Evolutionary conservation across 805 yeast genomes (phyloP).

Genomic region (Spencermartinsiella europaea): DNA sequence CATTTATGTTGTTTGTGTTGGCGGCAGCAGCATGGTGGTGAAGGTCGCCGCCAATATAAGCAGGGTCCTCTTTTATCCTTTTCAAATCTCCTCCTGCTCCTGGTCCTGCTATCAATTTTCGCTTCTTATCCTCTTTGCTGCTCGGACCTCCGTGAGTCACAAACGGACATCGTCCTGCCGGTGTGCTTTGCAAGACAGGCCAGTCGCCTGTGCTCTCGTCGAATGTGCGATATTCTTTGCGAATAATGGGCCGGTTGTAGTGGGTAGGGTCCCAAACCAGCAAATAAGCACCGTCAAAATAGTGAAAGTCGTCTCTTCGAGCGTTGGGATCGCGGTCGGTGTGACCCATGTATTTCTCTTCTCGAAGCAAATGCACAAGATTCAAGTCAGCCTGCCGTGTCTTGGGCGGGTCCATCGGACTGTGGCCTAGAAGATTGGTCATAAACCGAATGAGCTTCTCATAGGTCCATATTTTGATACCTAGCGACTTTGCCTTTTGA

Average conservation of each 20-base stretch:
- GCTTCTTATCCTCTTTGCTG: constrained; percentile 2
- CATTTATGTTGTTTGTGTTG: neutral
- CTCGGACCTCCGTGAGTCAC: constrained; percentile 33
- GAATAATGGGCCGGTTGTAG: constrained; percentile 70
- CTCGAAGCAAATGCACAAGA: constrained; percentile 62
- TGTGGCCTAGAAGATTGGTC: constrained; percentile 37
- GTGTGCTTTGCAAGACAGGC: constrained; percentile 59
- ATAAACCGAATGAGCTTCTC: constrained; percentile 81
- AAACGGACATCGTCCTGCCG: constrained; percentile 80
- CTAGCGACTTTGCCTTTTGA: constrained; percentile 52
- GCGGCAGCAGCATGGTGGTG: neutral
- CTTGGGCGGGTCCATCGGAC: constrained; percentile 5
- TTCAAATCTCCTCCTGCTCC: constrained; percentile 37
- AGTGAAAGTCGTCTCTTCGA: constrained; percentile 75
- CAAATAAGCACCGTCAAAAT: constrained; percentile 69
- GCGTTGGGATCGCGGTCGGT: constrained; percentile 85
- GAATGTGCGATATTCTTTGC: constrained; percentile 63
- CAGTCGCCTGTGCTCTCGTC: constrained; percentile 39
- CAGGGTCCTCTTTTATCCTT: constrained; percentile 49
- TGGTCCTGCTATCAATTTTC: neutral
- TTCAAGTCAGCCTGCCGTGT: constrained; percentile 2
- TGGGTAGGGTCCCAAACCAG: constrained; percentile 78
- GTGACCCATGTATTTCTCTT: constrained; percentile 82
- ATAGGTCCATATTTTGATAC: constrained; percentile 80
- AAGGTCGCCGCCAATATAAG: constrained; percentile 29